phyloP scores from a whole-genome alignment of 768 basidiomycete genomes.

The Dictyophora rubrovolvata region DNA sequence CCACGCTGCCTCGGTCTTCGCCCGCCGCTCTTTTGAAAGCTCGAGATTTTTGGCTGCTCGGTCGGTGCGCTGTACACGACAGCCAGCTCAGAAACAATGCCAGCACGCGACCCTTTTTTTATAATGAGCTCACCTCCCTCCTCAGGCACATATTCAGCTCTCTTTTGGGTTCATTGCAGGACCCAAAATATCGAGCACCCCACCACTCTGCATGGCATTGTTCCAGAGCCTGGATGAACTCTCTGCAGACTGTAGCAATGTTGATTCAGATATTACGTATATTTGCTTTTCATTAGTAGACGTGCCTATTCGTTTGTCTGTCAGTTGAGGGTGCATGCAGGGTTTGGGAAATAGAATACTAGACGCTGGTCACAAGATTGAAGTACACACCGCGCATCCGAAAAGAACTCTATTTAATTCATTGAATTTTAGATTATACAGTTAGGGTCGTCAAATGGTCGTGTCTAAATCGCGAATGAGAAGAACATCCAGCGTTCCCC shows the following conservation, averaged over 20 bases:
- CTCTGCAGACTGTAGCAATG: slow-evolving; percentile 47
- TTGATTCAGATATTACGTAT: not conserved
- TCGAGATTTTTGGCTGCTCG: slow-evolving; percentile 3
- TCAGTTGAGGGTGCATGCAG: slow-evolving; percentile 60
- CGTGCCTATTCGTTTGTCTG: slow-evolving; percentile 48
- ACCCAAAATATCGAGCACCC: slow-evolving; percentile 51
- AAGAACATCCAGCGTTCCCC: no score
- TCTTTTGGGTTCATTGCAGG: slow-evolving; percentile 59
- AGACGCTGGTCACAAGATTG: not conserved
- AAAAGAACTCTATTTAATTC: no score
- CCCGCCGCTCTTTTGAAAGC: slow-evolving; percentile 4
- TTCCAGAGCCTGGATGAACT: slow-evolving; percentile 69
- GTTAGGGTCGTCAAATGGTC: no score
- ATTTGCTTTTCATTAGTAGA: not conserved
- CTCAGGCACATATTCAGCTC: slow-evolving; percentile 61
- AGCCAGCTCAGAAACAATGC: not conserved
- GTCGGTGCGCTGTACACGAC: not conserved
- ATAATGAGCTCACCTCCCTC: slow-evolving; percentile 42
- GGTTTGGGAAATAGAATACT: not conserved
- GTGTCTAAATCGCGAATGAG: no score
- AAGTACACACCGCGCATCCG: no score
- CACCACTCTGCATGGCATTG: slow-evolving; percentile 55
- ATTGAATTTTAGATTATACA: no score
- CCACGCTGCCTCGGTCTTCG: slow-evolving; percentile 2
- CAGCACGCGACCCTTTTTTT: not conserved